phyloP scores from a whole-genome alignment of 441 rosid genomes.

The Gossypium lobatum region DNA sequence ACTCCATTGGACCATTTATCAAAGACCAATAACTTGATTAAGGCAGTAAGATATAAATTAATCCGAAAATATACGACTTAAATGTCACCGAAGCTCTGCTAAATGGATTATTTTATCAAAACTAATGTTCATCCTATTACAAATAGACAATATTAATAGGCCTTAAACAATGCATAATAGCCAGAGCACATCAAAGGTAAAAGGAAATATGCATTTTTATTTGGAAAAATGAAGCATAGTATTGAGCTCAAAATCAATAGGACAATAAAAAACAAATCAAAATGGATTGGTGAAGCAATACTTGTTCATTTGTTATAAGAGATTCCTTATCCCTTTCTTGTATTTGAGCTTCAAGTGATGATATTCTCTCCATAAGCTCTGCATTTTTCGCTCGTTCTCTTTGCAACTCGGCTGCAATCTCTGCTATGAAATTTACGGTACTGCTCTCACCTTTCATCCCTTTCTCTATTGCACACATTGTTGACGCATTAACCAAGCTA shows the following conservation, averaged over 20 bases:
- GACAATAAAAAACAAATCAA: neutral
- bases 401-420: constrained; percentile 41
- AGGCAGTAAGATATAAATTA: neutral
- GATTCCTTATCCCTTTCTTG: constrained; percentile 27
- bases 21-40: constrained; percentile 1
- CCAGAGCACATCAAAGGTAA: neutral
- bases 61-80: neutral
- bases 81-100: neutral
- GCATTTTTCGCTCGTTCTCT: constrained; percentile 48
- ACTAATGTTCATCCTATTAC: neutral
- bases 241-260: neutral
- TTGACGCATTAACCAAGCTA: constrained; percentile 39
- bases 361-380: constrained; percentile 45
- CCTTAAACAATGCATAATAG: neutral
- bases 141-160: neutral
- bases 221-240: neutral
- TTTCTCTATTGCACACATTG: constrained; percentile 41
- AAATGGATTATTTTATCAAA: neutral
- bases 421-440: constrained; percentile 23
- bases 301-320: constrained; percentile 24
- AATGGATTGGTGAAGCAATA: constrained; percentile 19
- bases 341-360: constrained; percentile 45
- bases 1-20: neutral
- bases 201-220: neutral
- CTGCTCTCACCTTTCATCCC: constrained; percentile 30